phyloP scores from a whole-genome alignment of 768 basidiomycete genomes.

The Neoboletus subvelutipes region DNA sequence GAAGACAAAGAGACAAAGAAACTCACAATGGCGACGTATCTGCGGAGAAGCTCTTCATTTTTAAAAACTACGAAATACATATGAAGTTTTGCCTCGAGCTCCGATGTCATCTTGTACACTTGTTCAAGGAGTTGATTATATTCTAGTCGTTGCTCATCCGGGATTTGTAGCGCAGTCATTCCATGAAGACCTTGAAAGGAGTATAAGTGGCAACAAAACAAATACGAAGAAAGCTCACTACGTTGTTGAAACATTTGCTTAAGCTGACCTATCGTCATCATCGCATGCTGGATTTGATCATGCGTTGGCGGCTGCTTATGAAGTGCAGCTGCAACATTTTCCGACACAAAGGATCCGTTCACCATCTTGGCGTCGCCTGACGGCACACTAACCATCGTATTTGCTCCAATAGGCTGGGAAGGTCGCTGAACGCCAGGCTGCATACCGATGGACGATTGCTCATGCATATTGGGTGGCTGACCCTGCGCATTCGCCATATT shows the following conservation, averaged over 20 bases:
- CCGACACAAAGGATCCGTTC: constrained; percentile 10
- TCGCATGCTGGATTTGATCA: constrained; percentile 36
- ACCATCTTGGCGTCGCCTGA: constrained; percentile 19
- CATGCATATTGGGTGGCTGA: constrained; percentile 19
- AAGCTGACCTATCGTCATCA: constrained; percentile 28
- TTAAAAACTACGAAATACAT: constrained; percentile 47
- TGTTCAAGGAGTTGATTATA: constrained; percentile 53
- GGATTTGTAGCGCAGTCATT: constrained; percentile 40
- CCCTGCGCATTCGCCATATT: constrained; percentile 19
- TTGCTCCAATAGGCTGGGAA: constrained; percentile 10
- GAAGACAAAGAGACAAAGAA: constrained; percentile 13
- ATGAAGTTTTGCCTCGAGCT: constrained; percentile 52
- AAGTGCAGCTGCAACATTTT: constrained; percentile 3
- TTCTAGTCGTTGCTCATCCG: constrained; percentile 53
- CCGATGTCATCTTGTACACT: constrained; percentile 42
- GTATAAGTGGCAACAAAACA: constrained; percentile 14
- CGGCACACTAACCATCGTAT: constrained; percentile 9
- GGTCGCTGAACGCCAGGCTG: constrained; percentile 21
- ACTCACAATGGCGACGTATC: constrained; percentile 55
- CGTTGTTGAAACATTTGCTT: constrained; percentile 37
- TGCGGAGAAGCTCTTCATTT: constrained; percentile 48
- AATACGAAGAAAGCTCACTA: constrained; percentile 21
- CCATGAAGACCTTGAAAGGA: constrained; percentile 34
- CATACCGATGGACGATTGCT: constrained; percentile 15
- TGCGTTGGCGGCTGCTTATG: constrained; percentile 23